These are phyloP conservation scores for Carex pumila DNA, from an alignment of 176 grass and related monocot genomes.

Conservation along the genomic window DNA sequence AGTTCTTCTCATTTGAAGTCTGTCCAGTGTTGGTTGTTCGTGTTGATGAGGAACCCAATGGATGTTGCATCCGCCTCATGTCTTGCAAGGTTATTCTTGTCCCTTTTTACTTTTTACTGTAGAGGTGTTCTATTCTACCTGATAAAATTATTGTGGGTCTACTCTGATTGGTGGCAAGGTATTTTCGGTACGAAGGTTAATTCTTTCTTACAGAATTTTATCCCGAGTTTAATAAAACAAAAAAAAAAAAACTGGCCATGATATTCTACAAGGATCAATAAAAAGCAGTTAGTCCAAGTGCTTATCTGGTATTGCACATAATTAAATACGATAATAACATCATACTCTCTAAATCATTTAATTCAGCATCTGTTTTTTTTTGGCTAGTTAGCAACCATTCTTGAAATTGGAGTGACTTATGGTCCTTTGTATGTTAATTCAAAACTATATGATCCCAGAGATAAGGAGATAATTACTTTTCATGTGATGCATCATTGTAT, in stretches of 20 bases:
- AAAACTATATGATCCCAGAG: neutral
- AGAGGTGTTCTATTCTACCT: neutral
- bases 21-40: constrained; percentile 90
- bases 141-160: neutral
- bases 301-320: neutral
- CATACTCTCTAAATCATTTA: neutral
- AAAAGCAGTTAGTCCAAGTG: neutral
- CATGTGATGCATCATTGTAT: neutral
- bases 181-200: neutral
- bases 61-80: constrained; percentile 80
- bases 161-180: neutral
- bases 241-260: neutral
- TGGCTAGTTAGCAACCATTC: neutral
- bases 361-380: neutral
- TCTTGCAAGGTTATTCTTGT: constrained; percentile 57
- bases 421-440: neutral
- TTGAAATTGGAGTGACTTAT: neutral
- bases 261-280: neutral
- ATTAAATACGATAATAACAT: neutral
- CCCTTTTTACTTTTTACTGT: neutral
- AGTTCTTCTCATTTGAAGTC: constrained; percentile 92
- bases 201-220: neutral
- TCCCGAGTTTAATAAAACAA: neutral
- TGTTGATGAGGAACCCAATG: constrained; percentile 71
- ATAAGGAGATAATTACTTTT: neutral